A percentile compares a stretch with the other conserved stretches of the same genome.
These are phyloP conservation scores for Zizania latifolia DNA, from an alignment of 176 grass and related monocot species.

Conservation along the genomic window DNA sequence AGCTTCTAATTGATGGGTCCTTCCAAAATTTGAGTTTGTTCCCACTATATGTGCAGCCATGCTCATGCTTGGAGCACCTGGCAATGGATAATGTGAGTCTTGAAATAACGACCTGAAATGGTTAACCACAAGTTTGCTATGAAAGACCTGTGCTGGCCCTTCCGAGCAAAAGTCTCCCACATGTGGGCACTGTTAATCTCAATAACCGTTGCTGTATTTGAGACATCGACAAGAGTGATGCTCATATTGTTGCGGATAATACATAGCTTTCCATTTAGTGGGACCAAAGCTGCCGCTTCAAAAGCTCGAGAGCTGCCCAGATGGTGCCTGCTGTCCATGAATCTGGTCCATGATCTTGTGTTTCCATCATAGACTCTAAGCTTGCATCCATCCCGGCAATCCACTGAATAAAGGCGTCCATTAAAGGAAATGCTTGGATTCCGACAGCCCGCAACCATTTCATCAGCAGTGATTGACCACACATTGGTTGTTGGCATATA, in stretches of 20 bases:
- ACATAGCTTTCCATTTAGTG: constrained; percentile 66
- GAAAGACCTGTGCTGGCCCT: constrained; percentile 67
- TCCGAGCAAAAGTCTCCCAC: constrained; percentile 63
- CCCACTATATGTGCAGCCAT: constrained; percentile 3
- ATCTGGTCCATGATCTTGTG: constrained; percentile 61
- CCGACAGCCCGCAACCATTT: constrained; percentile 62
- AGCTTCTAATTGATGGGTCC: constrained; percentile 9
- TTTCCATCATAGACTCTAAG: constrained; percentile 64
- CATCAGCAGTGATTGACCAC: constrained; percentile 54
- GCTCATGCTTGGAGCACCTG: constrained; percentile 75
- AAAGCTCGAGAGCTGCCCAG: constrained; percentile 57
- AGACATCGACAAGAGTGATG: constrained; percentile 69
- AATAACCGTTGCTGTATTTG: constrained; percentile 29
- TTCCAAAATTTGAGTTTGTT: constrained; percentile 6
- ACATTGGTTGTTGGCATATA: constrained; percentile 59
- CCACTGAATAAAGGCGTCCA: constrained; percentile 53
- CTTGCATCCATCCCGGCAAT: constrained; percentile 89
- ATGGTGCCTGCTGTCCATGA: constrained; percentile 68
- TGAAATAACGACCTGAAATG: constrained; percentile 52
- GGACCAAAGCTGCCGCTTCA: constrained; percentile 67
- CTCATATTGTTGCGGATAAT: constrained; percentile 87
- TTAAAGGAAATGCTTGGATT: constrained; percentile 68
- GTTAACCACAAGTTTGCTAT: constrained; percentile 65
- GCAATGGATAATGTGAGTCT: constrained; percentile 72
- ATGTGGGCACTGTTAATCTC: constrained; percentile 53